Evolutionary conservation across 495 filamentous ascomycete genomes (phyloP).

Genomic region (Penicillium bovifimosum): DNA sequence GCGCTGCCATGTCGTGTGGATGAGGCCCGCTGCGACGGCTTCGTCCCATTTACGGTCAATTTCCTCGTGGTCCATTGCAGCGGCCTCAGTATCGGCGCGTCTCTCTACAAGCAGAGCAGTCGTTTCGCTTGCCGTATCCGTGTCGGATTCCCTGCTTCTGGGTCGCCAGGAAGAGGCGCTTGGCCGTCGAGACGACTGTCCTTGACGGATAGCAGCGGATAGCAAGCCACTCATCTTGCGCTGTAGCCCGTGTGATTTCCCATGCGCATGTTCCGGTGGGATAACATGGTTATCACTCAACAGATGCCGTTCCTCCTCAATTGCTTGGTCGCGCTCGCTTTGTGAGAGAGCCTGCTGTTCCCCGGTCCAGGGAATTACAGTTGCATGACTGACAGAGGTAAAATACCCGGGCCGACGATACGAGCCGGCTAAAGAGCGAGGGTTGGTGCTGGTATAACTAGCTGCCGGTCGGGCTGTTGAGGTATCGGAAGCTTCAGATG

Average conservation of each 20-base stretch:
- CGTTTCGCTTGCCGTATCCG: conserved; percentile 37
- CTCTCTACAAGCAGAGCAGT: conserved; percentile 42
- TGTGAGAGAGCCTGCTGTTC: conserved; percentile 51
- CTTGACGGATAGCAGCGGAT: conserved; percentile 14
- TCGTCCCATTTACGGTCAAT: conserved; percentile 69
- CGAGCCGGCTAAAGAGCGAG: conserved; percentile 58
- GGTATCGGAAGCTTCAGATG: conserved; percentile 44
- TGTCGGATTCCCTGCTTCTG: conserved; percentile 16
- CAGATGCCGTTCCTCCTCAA: conserved; percentile 67
- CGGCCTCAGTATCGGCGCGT: conserved; percentile 11
- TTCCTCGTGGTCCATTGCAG: conserved; percentile 33
- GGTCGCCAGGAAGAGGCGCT: conserved; percentile 7
- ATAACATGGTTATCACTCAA: conserved; percentile 73
- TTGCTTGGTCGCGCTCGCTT: conserved; percentile 57
- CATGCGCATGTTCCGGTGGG: conserved; percentile 53
- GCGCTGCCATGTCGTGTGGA: conserved; percentile 79
- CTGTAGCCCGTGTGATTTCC: conserved; percentile 18
- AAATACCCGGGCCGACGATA: conserved; percentile 64
- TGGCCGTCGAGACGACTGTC: conserved; percentile 5
- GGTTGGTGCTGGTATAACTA: conserved; percentile 28
- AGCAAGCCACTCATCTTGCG: conserved; percentile 28
- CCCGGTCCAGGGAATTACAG: conserved; percentile 37
- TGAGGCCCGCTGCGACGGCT: conserved; percentile 63
- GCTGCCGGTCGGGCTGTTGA: conserved; percentile 43
- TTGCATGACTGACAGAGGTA: conserved; percentile 52